Percentiles rank a stretch among this genome's conserved stretches.
These are phyloP conservation scores for Pisolithus sp. DNA, from an alignment of 768 basidiomycete species.

Conservation along the genomic window DNA sequence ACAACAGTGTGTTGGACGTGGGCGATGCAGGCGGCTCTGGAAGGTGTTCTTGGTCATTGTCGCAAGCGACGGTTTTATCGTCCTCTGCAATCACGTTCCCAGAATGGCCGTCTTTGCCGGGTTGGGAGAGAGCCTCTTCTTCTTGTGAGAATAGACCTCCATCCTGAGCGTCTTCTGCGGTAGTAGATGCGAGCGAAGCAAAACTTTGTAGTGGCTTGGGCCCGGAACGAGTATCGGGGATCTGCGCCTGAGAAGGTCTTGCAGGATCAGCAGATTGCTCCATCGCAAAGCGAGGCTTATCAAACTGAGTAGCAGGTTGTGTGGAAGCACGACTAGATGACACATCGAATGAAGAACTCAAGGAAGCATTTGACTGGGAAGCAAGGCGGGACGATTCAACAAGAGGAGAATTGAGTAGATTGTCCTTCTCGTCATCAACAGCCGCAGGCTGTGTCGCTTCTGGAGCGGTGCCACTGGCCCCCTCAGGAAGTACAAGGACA, in stretches of 20 bases:
- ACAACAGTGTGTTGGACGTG: conserved; percentile 41
- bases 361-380: conserved; percentile 27
- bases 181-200: conserved; percentile 46
- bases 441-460: conserved; percentile 18
- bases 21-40: conserved; percentile 58
- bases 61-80: conserved; percentile 11
- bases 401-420: conserved; percentile 17
- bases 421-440: conserved; percentile 14
- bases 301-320: conserved; percentile 27
- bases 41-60: conserved; percentile 38
- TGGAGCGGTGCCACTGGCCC: conserved; percentile 9
- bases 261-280: conserved; percentile 42
- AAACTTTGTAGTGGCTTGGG: conserved; percentile 34
- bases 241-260: conserved; percentile 42
- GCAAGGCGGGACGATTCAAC: conserved; percentile 26
- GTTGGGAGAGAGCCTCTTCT: conserved; percentile 11
- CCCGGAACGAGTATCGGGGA: conserved; percentile 14
- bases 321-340: conserved; percentile 40
- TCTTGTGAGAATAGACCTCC: conserved; percentile 23
- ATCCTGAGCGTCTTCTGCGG: conserved; percentile 40
- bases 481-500: conserved; percentile 14
- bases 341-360: conserved; percentile 35
- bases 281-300: conserved; percentile 33
- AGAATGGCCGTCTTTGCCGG: conserved; percentile 13
- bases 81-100: conserved; percentile 14